Conservation (phyloP, 441 rosid species). For the California macrophylla region DNA sequence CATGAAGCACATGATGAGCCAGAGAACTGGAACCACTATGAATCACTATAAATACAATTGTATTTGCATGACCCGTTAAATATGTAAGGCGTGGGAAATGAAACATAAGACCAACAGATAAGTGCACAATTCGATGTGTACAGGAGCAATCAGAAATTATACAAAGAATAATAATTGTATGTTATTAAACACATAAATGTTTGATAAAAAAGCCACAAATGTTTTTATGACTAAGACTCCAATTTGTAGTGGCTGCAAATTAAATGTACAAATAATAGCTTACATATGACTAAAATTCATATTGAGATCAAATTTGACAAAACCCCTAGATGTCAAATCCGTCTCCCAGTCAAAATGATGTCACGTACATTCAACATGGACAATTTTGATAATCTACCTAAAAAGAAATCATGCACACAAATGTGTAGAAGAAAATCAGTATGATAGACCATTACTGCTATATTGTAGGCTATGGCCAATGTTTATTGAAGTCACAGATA, state of each 20-base stretch:
- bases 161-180: not conserved
- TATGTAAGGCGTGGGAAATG: not conserved
- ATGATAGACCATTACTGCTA: not conserved
- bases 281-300: not conserved
- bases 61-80: not conserved
- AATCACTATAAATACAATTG: not conserved
- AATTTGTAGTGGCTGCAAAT: not conserved
- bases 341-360: not conserved
- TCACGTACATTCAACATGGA: not conserved
- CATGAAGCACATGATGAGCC: not conserved
- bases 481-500: not conserved
- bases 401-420: not conserved
- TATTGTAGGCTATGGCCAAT: not conserved
- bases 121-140: not conserved
- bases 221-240: not conserved
- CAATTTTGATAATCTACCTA: not conserved
- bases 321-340: too few species aligned
- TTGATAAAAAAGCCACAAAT: too few species aligned
- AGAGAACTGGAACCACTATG: not conserved
- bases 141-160: not conserved
- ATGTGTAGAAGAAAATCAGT: not conserved
- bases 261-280: not conserved
- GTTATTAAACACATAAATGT: not conserved
- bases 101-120: not conserved
- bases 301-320: not conserved